These are phyloP conservation scores for Ilex aquifolium DNA, from an alignment of 257 asterid genomes.

Conservation along the genomic window DNA sequence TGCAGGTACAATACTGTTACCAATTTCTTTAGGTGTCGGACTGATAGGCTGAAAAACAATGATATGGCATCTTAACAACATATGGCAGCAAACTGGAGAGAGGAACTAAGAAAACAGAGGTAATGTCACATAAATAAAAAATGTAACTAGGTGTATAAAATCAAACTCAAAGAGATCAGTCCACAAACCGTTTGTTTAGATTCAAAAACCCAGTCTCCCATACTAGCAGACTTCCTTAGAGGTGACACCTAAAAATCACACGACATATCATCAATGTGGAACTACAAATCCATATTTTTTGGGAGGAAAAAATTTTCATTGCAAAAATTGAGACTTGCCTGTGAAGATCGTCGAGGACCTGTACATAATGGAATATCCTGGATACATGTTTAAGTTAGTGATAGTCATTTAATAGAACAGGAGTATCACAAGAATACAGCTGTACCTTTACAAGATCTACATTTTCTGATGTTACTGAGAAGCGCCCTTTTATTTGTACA, in stretches of 20 bases:
- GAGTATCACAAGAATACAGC: conserved; percentile 12
- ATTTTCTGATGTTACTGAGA: conserved; percentile 97
- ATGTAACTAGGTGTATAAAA: neutral
- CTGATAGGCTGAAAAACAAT: conserved; percentile 57
- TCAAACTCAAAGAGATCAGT: conserved; percentile 11
- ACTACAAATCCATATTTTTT: conserved; percentile 18
- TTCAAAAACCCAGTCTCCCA: conserved; percentile 85
- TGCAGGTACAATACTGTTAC: conserved; percentile 53
- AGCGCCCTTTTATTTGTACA: conserved; percentile 97
- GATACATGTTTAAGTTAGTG: conserved; percentile 41
- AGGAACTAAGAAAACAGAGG: neutral
- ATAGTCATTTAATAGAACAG: conserved; percentile 15
- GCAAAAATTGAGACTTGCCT: conserved; percentile 38
- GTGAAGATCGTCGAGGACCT: conserved; percentile 69
- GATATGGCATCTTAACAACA: conserved; percentile 7
- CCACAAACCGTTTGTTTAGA: conserved; percentile 68
- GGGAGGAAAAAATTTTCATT: conserved; percentile 10
- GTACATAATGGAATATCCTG: conserved; percentile 81
- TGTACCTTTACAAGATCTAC: conserved; percentile 95
- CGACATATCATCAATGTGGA: conserved; percentile 17
- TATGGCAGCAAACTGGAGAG: neutral
- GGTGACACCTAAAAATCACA: conserved; percentile 70
- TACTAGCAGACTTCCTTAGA: conserved; percentile 90
- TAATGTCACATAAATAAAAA: neutral
- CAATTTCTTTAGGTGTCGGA: conserved; percentile 54